Evolutionary conservation across 805 yeast genomes (phyloP).

Genomic region (Yarrowia porcina): DNA sequence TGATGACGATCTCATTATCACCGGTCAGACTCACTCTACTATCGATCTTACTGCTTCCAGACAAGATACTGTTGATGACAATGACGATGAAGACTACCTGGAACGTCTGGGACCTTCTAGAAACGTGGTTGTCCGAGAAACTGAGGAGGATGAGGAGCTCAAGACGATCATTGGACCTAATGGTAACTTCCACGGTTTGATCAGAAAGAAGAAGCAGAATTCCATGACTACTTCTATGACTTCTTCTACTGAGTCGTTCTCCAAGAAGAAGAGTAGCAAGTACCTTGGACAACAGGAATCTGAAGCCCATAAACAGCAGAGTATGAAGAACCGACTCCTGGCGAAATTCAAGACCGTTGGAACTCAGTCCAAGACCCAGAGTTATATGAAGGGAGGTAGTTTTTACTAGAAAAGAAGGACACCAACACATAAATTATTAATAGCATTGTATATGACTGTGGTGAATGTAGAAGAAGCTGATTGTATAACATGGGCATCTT

Average conservation of each 20-base stretch:
- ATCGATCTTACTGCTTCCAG: slow-evolving; percentile 6
- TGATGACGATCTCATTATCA: slow-evolving; percentile 5
- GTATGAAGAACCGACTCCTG: slow-evolving; percentile 8
- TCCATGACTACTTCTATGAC: background rate
- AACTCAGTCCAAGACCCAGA: background rate
- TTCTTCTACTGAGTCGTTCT: background rate
- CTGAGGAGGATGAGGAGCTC: slow-evolving; percentile 15
- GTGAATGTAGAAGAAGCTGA: too few species aligned
- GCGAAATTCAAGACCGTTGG: slow-evolving; percentile 14
- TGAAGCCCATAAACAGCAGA: background rate
- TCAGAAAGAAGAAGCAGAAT: slow-evolving; percentile 4
- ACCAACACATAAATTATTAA: slow-evolving; percentile 1
- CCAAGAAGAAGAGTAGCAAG: slow-evolving; percentile 13
- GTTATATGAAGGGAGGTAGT: slow-evolving; percentile 14
- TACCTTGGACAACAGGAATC: background rate
- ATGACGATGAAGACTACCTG: background rate
- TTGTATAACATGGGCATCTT: too few species aligned
- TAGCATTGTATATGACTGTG: slow-evolving; percentile 4
- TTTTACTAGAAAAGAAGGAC: background rate
- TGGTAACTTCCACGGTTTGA: slow-evolving; percentile 17
- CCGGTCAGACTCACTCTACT: background rate
- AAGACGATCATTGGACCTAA: slow-evolving; percentile 16
- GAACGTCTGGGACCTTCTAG: slow-evolving; percentile 15
- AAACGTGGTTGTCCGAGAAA: slow-evolving; percentile 5
- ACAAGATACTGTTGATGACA: background rate